phyloP scores from a whole-genome alignment of 352 stramenopile genomes.

The Phytophthora pinifolia region DNA sequence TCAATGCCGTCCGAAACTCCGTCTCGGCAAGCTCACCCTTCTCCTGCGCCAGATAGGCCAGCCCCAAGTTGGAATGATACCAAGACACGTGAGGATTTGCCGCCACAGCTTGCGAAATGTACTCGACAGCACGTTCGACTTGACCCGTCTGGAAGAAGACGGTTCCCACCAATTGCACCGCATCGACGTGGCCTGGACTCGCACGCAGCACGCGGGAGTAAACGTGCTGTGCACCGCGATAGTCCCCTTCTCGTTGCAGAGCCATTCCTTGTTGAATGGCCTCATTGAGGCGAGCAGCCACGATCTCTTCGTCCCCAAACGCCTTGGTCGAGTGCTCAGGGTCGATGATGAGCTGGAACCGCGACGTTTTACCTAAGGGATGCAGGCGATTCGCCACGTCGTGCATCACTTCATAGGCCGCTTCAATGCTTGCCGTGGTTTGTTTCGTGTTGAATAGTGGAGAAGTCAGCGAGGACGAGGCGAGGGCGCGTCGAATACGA shows the following conservation, averaged over 20 bases:
- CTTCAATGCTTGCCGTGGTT: constrained; percentile 66
- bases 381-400: constrained; percentile 42
- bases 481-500: constrained; percentile 36
- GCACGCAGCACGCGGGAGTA: constrained; percentile 44
- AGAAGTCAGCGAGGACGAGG: constrained; percentile 29
- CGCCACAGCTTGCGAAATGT: constrained; percentile 25
- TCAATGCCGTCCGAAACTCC: constrained; percentile 20
- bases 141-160: constrained; percentile 27
- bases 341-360: constrained; percentile 51
- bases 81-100: constrained; percentile 26
- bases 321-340: constrained; percentile 12
- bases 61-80: constrained; percentile 36
- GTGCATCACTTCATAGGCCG: constrained; percentile 62
- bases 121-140: constrained; percentile 12
- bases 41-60: constrained; percentile 15
- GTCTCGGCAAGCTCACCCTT: constrained; percentile 15
- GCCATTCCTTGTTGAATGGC: constrained; percentile 28
- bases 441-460: constrained; percentile 76
- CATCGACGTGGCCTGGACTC: constrained; percentile 34
- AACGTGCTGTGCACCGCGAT: constrained; percentile 28
- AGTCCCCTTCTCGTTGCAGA: constrained; percentile 30
- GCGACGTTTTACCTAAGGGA: neutral
- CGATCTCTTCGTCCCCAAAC: constrained; percentile 3
- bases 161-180: constrained; percentile 51
- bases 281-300: constrained; percentile 10